phyloP scores from a whole-genome alignment of 345 rosid genomes.

The Leavenworthia alabamica region DNA sequence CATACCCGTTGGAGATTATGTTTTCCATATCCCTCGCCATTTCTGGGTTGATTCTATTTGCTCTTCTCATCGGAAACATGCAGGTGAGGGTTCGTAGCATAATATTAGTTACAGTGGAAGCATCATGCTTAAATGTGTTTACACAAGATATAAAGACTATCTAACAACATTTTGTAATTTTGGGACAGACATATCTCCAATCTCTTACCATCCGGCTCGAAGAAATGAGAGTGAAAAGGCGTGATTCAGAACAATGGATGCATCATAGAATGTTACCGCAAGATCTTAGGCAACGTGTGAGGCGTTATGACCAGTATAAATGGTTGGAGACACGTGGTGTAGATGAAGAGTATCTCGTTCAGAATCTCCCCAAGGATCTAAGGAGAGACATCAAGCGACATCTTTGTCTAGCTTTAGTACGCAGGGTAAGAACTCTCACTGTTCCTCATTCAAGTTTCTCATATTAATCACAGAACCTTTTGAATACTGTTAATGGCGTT shows the following conservation, averaged over 20 bases:
- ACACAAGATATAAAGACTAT: neutral
- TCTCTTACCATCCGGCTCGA: constrained; percentile 87
- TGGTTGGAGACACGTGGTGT: constrained; percentile 98
- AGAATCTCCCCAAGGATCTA: constrained; percentile 87
- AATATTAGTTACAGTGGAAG: constrained; percentile 38
- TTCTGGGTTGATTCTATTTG: constrained; percentile 82
- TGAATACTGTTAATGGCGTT: neutral
- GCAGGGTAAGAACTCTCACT: constrained; percentile 52
- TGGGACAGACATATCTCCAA: constrained; percentile 83
- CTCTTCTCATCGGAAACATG: constrained; percentile 95
- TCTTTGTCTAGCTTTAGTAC: constrained; percentile 80
- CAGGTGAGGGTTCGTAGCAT: constrained; percentile 50
- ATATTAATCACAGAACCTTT: neutral
- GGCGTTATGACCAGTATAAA: constrained; percentile 91
- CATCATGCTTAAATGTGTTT: neutral
- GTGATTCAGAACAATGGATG: constrained; percentile 98
- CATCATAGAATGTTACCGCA: constrained; percentile 87
- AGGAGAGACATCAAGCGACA: constrained; percentile 92
- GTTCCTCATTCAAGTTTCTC: neutral
- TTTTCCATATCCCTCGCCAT: constrained; percentile 79
- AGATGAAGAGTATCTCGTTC: constrained; percentile 71
- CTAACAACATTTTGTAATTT: constrained; percentile 14
- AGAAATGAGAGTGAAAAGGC: constrained; percentile 97
- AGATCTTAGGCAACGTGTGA: constrained; percentile 75
- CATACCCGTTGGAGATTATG: constrained; percentile 70